phyloP scores from a whole-genome alignment of 306 rosid species.

The Fragaria iinumae region DNA sequence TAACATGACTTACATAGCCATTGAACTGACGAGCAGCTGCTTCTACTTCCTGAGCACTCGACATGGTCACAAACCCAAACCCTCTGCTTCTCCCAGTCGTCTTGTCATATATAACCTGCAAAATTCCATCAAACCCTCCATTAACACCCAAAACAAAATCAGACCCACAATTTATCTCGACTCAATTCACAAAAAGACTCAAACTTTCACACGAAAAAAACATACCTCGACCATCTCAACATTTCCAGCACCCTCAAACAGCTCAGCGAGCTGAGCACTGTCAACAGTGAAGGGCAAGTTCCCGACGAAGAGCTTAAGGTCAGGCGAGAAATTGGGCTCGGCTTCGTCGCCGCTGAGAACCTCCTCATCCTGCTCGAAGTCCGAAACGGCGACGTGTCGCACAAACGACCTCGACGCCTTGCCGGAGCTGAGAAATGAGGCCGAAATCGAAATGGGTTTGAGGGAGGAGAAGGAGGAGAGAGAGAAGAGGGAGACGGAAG shows the following conservation, averaged over 20 bases:
- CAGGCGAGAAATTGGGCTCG: slow-evolving; percentile 39
- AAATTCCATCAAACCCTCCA: background rate
- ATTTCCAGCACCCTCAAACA: slow-evolving; percentile 69
- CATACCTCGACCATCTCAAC: slow-evolving; percentile 89
- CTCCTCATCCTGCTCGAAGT: slow-evolving; percentile 73
- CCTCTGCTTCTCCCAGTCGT: slow-evolving; percentile 92
- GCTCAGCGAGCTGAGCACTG: slow-evolving; percentile 82
- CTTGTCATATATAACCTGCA: slow-evolving; percentile 82
- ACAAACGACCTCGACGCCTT: slow-evolving; percentile 44
- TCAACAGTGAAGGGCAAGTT: slow-evolving; percentile 80
- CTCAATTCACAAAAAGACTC: background rate
- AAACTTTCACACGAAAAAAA: background rate
- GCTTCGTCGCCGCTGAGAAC: slow-evolving; percentile 36
- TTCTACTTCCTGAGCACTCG: slow-evolving; percentile 60
- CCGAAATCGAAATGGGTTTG: slow-evolving; percentile 50
- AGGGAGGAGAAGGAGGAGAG: slow-evolving; percentile 36
- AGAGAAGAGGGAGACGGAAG: slow-evolving; percentile 30
- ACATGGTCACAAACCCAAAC: slow-evolving; percentile 95
- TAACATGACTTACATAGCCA: slow-evolving; percentile 73
- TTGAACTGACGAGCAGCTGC: slow-evolving; percentile 79
- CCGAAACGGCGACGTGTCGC: slow-evolving; percentile 55
- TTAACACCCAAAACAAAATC: background rate
- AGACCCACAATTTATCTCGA: background rate
- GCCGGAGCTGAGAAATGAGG: slow-evolving; percentile 35
- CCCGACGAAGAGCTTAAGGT: slow-evolving; percentile 75